Conservation (phyloP, 331 rosid species). For the Quercus tomentella region DNA sequence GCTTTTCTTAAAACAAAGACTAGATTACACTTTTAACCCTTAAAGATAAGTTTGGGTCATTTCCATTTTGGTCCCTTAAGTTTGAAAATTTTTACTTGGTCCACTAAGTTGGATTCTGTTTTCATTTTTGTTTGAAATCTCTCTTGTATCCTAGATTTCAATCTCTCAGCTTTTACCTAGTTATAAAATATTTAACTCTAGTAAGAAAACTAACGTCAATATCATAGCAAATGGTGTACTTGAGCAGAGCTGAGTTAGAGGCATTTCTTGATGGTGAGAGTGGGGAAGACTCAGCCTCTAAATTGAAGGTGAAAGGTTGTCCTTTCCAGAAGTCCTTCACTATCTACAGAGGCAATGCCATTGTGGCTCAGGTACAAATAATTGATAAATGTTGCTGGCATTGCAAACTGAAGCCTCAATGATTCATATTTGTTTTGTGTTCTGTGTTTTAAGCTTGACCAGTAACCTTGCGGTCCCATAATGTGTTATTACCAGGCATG, state of each 20-base stretch:
- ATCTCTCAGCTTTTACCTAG: conserved; percentile 85
- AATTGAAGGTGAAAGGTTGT: conserved; percentile 60
- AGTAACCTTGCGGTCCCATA: too few species aligned
- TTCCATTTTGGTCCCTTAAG: too few species aligned
- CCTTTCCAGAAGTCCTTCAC: conserved; percentile 69
- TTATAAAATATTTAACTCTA: neutral
- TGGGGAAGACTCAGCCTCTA: conserved; percentile 15
- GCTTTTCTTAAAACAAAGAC: too few species aligned
- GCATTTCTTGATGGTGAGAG: conserved; percentile 8
- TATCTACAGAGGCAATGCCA: conserved; percentile 41
- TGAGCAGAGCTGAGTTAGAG: neutral
- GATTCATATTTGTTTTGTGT: neutral
- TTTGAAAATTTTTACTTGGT: too few species aligned
- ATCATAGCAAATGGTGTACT: too few species aligned
- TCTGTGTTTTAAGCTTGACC: too few species aligned
- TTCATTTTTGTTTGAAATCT: conserved; percentile 45
- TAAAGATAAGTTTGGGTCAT: too few species aligned
- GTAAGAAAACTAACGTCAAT: neutral
- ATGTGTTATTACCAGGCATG: too few species aligned
- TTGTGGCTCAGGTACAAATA: conserved; percentile 72
- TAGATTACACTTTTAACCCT: too few species aligned
- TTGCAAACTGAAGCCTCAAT: neutral
- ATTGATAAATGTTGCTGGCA: neutral
- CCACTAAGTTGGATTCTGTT: too few species aligned
- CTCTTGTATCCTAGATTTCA: conserved; percentile 75